Base-by-base conservation (phyloP, 2,329 filamentous ascomycete genomes). In the Cadophora sp. region DNA sequence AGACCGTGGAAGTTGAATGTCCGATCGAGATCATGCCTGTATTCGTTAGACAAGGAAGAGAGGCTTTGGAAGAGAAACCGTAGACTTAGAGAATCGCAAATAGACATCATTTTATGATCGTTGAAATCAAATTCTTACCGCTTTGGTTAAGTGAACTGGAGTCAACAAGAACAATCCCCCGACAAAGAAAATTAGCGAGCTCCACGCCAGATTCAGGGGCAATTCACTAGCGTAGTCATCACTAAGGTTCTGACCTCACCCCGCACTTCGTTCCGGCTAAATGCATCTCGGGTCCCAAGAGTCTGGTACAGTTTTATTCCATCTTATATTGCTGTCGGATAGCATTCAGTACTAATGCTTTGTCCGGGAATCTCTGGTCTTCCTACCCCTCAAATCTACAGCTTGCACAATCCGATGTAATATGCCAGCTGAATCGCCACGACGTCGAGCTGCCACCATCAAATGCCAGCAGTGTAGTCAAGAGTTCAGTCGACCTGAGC, bases 11-110 rank as follows among this genome's bases (percentile, higher is more conserved):
- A 50, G 77, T 82, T 5, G 76, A 80, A 0, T 81, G 81, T 70
- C 81, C 83, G 7, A 76, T 85, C 65, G 79, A 80, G n/a, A 75
- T 71, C 1, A 84, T 84, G 78, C 83, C 83, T 13, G 80, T 85
- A 2, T 83, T 85, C 71, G 22, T 68, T 7, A 70, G 58, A 55
- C 20, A 53, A 56, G 30, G n/a, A 18, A 11, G 27, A 18, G 14
- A 53, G 50, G 24, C 50, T n/a, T 16, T 33, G 7, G 24, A 53
- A 16, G 27, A 53, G 4, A 53, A 36, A 36, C 3, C 14, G 16
- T 51, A 30, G 22, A 27, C 11, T 51, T 8, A 5, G 0, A 30
- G 11, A 39, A 39, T 39, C 11, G 8, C 8, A 39, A 39, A 11
- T 39, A 13, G 36, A 39, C 8, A 39, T 39, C 6, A 39, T 39